Evolutionary conservation across 2,329 filamentous ascomycete genomes (phyloP).

Genomic region (Colletotrichum sp.): DNA sequence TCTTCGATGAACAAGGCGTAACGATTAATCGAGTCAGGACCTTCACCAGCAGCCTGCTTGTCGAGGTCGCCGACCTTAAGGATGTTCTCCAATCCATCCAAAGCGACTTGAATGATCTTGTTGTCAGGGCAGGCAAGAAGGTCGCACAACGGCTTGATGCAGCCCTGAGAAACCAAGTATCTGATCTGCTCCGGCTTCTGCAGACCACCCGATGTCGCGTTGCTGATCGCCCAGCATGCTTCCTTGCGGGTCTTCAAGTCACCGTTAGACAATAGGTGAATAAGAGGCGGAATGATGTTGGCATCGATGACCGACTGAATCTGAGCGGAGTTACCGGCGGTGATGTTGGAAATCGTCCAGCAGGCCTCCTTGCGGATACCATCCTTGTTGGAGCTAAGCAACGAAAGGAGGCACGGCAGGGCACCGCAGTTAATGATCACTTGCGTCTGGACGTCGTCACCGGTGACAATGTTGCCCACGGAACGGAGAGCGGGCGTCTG

Average conservation of each 20-base stretch:
- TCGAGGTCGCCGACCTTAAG: slow-evolving; percentile 99
- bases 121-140: slow-evolving; percentile 96
- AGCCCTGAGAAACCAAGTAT: slow-evolving; percentile 90
- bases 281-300: slow-evolving; percentile 94
- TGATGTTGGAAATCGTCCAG: slow-evolving; percentile 99
- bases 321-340: slow-evolving; percentile 95
- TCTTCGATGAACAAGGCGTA: slow-evolving; percentile 99
- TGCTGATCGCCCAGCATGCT: slow-evolving; percentile 99
- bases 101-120: slow-evolving; percentile 99
- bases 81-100: slow-evolving; percentile 98
- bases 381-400: slow-evolving; percentile 96
- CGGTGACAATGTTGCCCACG: slow-evolving; percentile 98
- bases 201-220: slow-evolving; percentile 94
- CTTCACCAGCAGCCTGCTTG: slow-evolving; percentile 84
- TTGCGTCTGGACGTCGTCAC: slow-evolving; percentile 97
- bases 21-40: slow-evolving; percentile 84
- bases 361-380: slow-evolving; percentile 99
- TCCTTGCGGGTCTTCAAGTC: slow-evolving; percentile 99
- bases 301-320: slow-evolving; percentile 97
- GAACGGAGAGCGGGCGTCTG: slow-evolving; percentile 97
- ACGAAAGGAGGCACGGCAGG: slow-evolving; percentile 87
- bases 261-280: slow-evolving; percentile 93
- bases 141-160: slow-evolving; percentile 97
- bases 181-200: slow-evolving; percentile 99
- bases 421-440: slow-evolving; percentile 99